A percentile compares a stretch with the other conserved stretches of the same genome.
Conservation (phyloP, 2,329 filamentous ascomycete species). For the Aspergillus thermomutatus region DNA sequence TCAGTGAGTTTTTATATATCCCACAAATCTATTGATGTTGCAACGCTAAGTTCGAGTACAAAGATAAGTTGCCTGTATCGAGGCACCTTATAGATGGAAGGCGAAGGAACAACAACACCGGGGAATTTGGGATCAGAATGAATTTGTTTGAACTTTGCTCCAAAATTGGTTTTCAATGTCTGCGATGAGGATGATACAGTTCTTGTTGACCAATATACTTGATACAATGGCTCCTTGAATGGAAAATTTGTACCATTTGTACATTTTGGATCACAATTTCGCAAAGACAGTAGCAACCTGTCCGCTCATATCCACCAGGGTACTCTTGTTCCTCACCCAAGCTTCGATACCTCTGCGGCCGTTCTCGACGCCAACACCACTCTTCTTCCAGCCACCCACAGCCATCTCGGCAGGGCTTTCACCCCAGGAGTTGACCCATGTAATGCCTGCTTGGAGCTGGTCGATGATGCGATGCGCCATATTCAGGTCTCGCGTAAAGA, state of each 20-base stretch:
- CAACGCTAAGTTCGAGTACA: background rate
- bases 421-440: conserved; percentile 93
- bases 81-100: background rate
- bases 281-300: conserved; percentile 69
- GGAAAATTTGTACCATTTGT: background rate
- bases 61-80: background rate
- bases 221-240: background rate
- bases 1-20: background rate
- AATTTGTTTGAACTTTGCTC: too few species aligned
- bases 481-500: conserved; percentile 75
- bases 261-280: conserved; percentile 54
- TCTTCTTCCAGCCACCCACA: conserved; percentile 89
- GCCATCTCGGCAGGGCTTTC: conserved; percentile 89
- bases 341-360: conserved; percentile 73
- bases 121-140: too few species aligned
- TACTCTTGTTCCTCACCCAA: conserved; percentile 86
- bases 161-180: too few species aligned
- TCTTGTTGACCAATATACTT: background rate
- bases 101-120: too few species aligned
- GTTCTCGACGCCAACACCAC: conserved; percentile 84
- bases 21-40: background rate
- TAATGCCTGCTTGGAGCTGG: conserved; percentile 77
- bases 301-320: conserved; percentile 76
- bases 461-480: conserved; percentile 68
- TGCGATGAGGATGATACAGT: background rate